Evolutionary conservation across 139 green algal genomes (phyloP), one percentile per base, ranked within the genome.

Genomic region (Haematococcus lacustris): DNA sequence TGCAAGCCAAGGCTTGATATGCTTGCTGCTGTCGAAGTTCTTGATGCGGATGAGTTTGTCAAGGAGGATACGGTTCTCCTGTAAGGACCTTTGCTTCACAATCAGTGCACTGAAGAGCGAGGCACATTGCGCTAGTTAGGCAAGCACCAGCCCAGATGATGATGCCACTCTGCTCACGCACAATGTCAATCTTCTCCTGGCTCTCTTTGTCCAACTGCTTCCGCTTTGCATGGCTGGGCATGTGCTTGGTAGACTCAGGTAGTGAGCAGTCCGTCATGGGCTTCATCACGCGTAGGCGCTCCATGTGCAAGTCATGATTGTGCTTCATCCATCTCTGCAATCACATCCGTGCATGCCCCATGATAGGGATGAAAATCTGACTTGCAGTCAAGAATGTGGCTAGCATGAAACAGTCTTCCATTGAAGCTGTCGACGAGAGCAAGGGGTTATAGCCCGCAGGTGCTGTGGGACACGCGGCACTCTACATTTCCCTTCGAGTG

Each of bases 21-120:
- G 68, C 74, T 71, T 79, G 67, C 37, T 69, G 34, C 30, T 47
- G 32, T 72, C 67, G 32, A 72, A 72, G 39, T 74, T 73, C 53
- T 80, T 80, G 64, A 80, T 80, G 47, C 62, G 61, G 32, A 80
- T 73, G 63, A 80, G 74, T 40, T 74, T 80, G 35, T 80, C 70
- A 3, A 80, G 70, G 51, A 80, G 51, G 25, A 80, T 72, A 25
- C 40, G 47, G 53, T 80, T 80, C 39, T 76, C 75, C 75, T 80
- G 75, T 43, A 35, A 28, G 34, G 47, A 51, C 23, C 38, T 32
- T 37, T 33, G 38, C 65, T 37, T 35, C 62, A 68, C 32, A 41
- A 17, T 7, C 4, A 68, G 32, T 65, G 28, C 57, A 17, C 57
- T 6, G 6, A 33, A 17, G 26, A 30, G 57, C 57, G 23, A n/a